Base-by-base conservation (phyloP, 768 basidiomycete genomes). In the Cyathus striatus region DNA sequence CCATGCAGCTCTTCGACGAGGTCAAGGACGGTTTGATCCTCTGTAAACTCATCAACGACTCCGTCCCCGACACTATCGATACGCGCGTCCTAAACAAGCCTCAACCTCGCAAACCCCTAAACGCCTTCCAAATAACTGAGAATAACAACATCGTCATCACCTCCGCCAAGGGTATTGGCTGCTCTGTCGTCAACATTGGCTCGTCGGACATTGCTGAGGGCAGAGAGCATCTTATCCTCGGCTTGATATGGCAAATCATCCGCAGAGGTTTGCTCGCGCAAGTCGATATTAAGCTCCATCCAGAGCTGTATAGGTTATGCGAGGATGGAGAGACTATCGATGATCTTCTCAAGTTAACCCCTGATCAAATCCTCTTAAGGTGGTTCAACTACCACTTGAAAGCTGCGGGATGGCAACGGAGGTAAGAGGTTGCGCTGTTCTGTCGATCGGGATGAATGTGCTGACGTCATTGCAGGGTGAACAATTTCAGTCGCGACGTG, bases 311-410 rank as follows among this genome's bases (percentile, higher is more conserved):
- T 61, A 78, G 96, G 12, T 75, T 99, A 23, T 88, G 96, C 53
- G 94, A 98, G 52, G 96, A 98, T 44, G 96, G 81, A 20, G 96
- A 99, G 75, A 98, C 94, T 0, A 78, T 99, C 49, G 95, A 99
- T 23, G 94, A 98, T 64, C 79, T 99, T 43, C 72, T 99, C 47
- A 75, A 88, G 43, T 64, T 99, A 55, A 96, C 95, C 3, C 94
- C 94, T 3, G 96, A 99, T 62, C 96, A 98, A 65, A 95, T 99
- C 51, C 68, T 99, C 17, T 64, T 99, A n/a, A 73, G 96, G 34
- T 99, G 96, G 96, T 98, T 99, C 70, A 98, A 99, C 63, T 99
- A 86, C 61, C 96, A 99, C 64, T 72, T 99, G 50, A 98, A 96
- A 60, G 88, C 90, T 6, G 96, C 95, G 20, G 87, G 86, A 1